Evolutionary conservation across 164 flowering plant species (phyloP).

Genomic region (Vitis amurensis): DNA sequence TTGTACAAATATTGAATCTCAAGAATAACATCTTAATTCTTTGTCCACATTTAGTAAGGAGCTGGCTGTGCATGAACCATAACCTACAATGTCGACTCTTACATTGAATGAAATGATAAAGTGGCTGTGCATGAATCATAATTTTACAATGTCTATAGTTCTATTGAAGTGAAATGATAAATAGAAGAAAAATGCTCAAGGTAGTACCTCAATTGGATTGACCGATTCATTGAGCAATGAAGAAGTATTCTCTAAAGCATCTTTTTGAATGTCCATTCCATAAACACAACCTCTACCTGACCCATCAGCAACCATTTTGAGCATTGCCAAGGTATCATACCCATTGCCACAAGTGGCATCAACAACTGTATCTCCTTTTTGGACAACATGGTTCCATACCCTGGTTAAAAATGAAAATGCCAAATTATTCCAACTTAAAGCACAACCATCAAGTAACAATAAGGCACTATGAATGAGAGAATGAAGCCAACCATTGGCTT

Average conservation of each 20-base stretch:
- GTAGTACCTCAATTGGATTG: constrained; percentile 48
- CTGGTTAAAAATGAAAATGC: constrained; percentile 27
- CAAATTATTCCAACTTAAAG: background rate
- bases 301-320: constrained; percentile 68
- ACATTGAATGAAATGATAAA: no score
- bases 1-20: no score
- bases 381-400: constrained; percentile 72
- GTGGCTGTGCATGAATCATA: background rate
- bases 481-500: no score
- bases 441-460: background rate
- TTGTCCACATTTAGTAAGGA: no score
- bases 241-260: constrained; percentile 67
- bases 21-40: no score
- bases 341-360: constrained; percentile 99
- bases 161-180: background rate
- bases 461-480: background rate
- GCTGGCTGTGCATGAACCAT: no score
- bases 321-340: constrained; percentile 76
- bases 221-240: constrained; percentile 53
- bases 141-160: background rate
- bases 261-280: constrained; percentile 79
- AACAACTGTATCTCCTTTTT: constrained; percentile 71
- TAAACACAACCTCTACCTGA: constrained; percentile 62
- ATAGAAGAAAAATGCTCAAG: background rate
- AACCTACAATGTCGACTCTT: no score